Evolutionary conservation across 352 stramenopile genomes (phyloP), one percentile per base, ranked within the genome.

Genomic region (Phytopythium oedochilum): DNA sequence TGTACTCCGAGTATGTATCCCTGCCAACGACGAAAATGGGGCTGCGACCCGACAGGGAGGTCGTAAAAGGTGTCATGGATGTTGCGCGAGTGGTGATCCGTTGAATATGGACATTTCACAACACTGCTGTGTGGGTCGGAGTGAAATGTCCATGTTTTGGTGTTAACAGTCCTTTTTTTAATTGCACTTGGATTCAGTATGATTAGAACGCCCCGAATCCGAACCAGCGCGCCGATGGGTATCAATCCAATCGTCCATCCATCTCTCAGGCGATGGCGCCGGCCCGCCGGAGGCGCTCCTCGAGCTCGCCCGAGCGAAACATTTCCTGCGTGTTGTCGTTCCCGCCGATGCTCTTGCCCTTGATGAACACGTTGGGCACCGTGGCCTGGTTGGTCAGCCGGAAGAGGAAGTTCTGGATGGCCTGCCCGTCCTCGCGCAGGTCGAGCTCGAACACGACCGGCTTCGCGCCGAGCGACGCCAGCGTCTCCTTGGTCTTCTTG

Each of bases 341-440:
- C 39, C 97, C 97, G 56, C 97, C 97, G 49, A 99, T 82, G 71
- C 92, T 96, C 60, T 97, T 89, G 53, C 92, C 92, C 54, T 91
- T 93, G 49, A 99, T 93, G 70, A 99, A 99, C 34, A 99, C 94
- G 67, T 99, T 99, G 0, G 97, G 97, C 39, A 99, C 96, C 4
- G 95, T 99, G 51, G 85, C 85, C 59, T 98, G 95, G 53, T 89
- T 92, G 34, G 96, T 98, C 52, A 98, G 76, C 28, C 86, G 64
- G 50, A 91, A 75, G 29, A 99, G 73, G 51, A 90, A 97, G 36
- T 70, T 67, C 73, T 99, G 93, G 60, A 99, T 97, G 25, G 86
- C 83, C 14, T 55, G 55, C 51, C 96, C 96, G 63, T 98, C 81
- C 11, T 87, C 73, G 46, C 92, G 68, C 60, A 82, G 72, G 60